Base-by-base conservation (phyloP, 345 rosid species). In the Brassica rapa region DNA sequence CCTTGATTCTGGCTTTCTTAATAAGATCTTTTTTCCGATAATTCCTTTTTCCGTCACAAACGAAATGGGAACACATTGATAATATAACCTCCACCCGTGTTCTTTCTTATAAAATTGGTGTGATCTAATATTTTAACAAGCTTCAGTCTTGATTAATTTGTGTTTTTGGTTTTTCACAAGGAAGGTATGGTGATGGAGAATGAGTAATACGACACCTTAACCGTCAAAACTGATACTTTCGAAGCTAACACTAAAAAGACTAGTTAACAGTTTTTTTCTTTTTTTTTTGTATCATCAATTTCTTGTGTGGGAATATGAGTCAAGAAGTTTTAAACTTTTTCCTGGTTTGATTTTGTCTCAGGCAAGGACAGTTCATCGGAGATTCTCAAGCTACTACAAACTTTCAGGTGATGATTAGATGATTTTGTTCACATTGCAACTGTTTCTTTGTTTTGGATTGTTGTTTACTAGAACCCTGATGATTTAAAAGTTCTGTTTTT, bases 361-460 rank as follows among this genome's bases (percentile, higher is more conserved):
- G 99, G 97, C 98, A 77, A 87, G 94, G 77, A 63, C 77, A 81
- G 97, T 96, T 73, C 98, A 96, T 74, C 98, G 90, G 88, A 21
- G 97, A 90, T 81, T 92, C 97, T 39, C 89, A 84, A 80, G 98
- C 99, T 74, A 96, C 97, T 3, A 87, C 82, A 78, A 95, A 91
- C 74, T 96, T 93, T 84, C 97, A 91, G 92, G 99, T 90, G 63
- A 72, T 61, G 43, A 68, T 8, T 15, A 14, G 35, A 8, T 35
- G 39, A 7, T 37, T 7, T 37, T 37, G 8, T 55, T 41, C 39
- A 53, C 35, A 64, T n/a, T 55, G 78, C 23, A 32, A 41, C 14
- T 41, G 15, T 73, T 64, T 51, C 1, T n/a, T 62, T 8, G 70
- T 8, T 29, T 27, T 60, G 65, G 8, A 64, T 7, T 55, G 60